Evolutionary conservation across 1,284 basidiomycete species (phyloP).

Genomic region (Leccinum insolens): DNA sequence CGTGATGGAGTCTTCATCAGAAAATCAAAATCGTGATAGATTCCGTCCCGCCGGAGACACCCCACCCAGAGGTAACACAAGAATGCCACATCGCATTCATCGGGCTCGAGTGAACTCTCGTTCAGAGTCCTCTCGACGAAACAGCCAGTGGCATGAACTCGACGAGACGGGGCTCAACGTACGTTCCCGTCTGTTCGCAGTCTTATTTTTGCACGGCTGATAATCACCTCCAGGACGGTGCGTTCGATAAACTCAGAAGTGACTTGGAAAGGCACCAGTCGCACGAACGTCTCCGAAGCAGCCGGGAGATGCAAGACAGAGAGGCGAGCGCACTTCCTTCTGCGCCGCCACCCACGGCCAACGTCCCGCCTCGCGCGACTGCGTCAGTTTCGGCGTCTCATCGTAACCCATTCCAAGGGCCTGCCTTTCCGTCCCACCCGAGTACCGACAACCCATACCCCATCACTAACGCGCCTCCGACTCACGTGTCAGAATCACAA

Average conservation of each 20-base stretch:
- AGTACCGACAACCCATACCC: conserved; percentile 29
- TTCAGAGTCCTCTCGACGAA: conserved; percentile 13
- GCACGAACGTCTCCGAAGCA: conserved; percentile 22
- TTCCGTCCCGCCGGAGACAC: conserved; percentile 25
- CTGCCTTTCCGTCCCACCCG: not conserved
- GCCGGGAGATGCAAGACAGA: conserved; percentile 2
- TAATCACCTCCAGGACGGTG: conserved; percentile 42
- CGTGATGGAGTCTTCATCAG: conserved; percentile 22
- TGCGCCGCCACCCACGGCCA: conserved; percentile 2
- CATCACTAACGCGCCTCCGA: conserved; percentile 3
- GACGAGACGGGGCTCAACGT: conserved; percentile 48
- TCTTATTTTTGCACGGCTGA: conserved; percentile 6
- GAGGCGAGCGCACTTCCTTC: not conserved
- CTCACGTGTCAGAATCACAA: conserved; percentile 3
- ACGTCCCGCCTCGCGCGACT: conserved; percentile 3
- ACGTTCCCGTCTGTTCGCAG: conserved; percentile 22
- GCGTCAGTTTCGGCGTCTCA: conserved; percentile 1
- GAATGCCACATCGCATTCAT: conserved; percentile 44
- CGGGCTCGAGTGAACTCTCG: conserved; percentile 29
- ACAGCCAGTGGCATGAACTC: conserved; percentile 33
- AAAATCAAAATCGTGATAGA: conserved; percentile 6
- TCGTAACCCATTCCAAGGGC: not conserved
- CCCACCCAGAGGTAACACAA: conserved; percentile 26
- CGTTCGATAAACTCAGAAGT: conserved; percentile 51
- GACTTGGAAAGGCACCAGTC: conserved; percentile 44